These are phyloP conservation scores for Diddensiella transvaalensis DNA, from an alignment of 805 yeast species.

Conservation along the genomic window DNA sequence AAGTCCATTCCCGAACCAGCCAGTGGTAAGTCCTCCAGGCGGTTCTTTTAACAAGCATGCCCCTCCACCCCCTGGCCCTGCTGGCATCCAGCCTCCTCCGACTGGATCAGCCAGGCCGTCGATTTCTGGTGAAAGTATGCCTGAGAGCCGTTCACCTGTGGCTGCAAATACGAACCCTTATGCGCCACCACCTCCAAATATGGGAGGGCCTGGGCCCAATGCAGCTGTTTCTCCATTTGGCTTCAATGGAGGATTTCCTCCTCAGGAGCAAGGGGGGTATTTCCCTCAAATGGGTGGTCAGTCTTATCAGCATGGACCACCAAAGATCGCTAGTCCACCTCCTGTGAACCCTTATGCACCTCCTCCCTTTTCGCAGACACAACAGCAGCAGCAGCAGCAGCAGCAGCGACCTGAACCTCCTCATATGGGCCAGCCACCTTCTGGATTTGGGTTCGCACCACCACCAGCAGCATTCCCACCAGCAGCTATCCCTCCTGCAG, in stretches of 20 bases:
- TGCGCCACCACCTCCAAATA: constrained; percentile 10
- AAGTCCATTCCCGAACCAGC: constrained; percentile 22
- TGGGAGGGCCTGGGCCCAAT: background rate
- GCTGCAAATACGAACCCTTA: constrained; percentile 6
- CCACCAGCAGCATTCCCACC: constrained; percentile 1
- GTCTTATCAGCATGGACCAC: constrained; percentile 10
- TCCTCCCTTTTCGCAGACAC: constrained; percentile 1
- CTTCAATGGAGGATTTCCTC: background rate
- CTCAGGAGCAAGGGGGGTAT: constrained; percentile 2
- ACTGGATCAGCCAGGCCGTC: constrained; percentile 5
- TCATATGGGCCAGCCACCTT: background rate
- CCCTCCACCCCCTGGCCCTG: constrained; percentile 18
- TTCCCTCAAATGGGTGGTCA: background rate
- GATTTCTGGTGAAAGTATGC: background rate
- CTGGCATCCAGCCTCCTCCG: constrained; percentile 25
- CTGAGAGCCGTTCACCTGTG: background rate
- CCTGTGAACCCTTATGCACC: constrained; percentile 27
- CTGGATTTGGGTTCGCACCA: background rate
- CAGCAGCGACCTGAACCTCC: too few species aligned
- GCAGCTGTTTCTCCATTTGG: background rate
- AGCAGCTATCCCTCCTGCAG: constrained; percentile 14
- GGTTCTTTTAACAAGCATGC: constrained; percentile 29
- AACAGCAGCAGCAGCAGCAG: too few species aligned
- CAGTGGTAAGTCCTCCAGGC: constrained; percentile 34
- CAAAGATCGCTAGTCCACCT: constrained; percentile 16